Percentiles rank a stretch among this genome's conserved stretches.
These are phyloP conservation scores for Chlorella sp. DNA, from an alignment of 139 green algal genomes.

Conservation along the genomic window DNA sequence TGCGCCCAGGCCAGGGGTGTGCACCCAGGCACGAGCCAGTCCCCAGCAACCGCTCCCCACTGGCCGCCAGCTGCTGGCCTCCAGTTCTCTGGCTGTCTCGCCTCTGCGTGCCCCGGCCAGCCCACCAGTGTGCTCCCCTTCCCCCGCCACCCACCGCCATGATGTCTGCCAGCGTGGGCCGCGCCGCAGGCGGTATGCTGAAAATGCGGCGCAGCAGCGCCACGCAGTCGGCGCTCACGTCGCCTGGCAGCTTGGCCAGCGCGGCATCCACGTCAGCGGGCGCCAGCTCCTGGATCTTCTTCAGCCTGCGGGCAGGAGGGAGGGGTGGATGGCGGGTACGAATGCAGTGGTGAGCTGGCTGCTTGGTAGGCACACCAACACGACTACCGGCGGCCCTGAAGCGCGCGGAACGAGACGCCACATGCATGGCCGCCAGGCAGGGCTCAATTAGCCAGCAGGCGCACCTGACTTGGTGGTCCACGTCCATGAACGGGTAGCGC, in stretches of 20 bases:
- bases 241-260: constrained; percentile 24
- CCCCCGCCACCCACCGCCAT: constrained; percentile 37
- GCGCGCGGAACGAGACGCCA: too few species aligned
- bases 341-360: neutral
- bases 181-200: constrained; percentile 54
- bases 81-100: neutral
- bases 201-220: constrained; percentile 76
- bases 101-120: neutral
- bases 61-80: neutral
- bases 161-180: constrained; percentile 72
- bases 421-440: neutral
- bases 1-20: too few species aligned
- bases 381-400: too few species aligned
- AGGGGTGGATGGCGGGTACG: too few species aligned
- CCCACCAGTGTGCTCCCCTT: neutral
- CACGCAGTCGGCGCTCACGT: constrained; percentile 36
- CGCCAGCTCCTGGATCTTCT: constrained; percentile 38
- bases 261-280: constrained; percentile 28
- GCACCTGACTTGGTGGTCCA: constrained; percentile 33
- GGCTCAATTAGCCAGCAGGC: neutral
- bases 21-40: too few species aligned
- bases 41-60: too few species aligned
- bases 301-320: constrained; percentile 17
- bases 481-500: constrained; percentile 47
- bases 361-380: neutral